Base-by-base conservation (phyloP, 345 rosid species). In the Eucalyptus albens region DNA sequence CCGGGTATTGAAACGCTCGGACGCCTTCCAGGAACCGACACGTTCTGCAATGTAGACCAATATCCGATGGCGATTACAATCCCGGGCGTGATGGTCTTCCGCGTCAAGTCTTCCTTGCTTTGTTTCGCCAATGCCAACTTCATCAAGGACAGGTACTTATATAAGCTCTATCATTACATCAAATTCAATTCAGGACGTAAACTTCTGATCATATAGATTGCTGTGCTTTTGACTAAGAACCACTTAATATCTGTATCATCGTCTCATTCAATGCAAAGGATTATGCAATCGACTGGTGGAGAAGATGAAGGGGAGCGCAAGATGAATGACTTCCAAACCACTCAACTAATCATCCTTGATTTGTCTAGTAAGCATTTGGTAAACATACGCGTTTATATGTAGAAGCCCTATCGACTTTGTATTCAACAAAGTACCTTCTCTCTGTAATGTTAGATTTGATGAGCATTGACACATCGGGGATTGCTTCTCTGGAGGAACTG, bases 41-140 rank as follows among this genome's bases (percentile, higher is more conserved):
- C 87, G 33, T 97, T 93, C 88, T 91, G 95, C 24, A 94, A 95
- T 90, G 91, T 95, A 8, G 92, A 94, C 69, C 99, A 97, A 82
- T 97, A 95, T 91, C 99, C 99, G 8, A 92, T 95, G 96, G 95
- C 99, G 33, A 93, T 95, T 45, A 91, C 88, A 90, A 91, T 92
- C 88, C 95, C 97, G 4, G 94, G 95, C 1, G 92, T 93, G 83
- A 91, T 96, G 72, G 90, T 95, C 14, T 85, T 95, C 91, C 94
- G 98, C 14, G 88, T 97, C 87, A 96, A 95, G 53, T 95, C 98
- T 87, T 97, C 97, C 29, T 91, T 95, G 90, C 96, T 97, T 88
- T 97, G 98, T 86, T 97, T 97, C 90, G 99, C 99, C 42, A 96
- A 97, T 80, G 98, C 99, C 86, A 96, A 89, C 89, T 97, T 94